A percentile compares a stretch with the other conserved stretches of the same genome.
Conservation (phyloP, 305 asterid genomes). For the Fraxinus nigra region DNA sequence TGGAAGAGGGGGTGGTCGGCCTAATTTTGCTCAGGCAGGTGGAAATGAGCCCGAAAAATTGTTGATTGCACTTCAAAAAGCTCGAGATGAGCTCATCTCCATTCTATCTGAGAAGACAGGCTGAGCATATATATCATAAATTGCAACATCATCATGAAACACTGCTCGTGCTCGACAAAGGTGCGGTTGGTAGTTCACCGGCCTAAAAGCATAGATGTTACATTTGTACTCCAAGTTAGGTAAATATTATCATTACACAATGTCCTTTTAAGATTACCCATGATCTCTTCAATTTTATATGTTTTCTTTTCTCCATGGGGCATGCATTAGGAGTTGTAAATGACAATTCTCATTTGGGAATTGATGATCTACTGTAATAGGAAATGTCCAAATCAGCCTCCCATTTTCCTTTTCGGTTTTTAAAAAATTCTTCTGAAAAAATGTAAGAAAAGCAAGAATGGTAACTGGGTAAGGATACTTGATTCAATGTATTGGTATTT, state of each 20-base stretch:
- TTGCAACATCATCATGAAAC: not conserved
- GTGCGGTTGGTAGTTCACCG: not conserved
- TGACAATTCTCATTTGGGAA: not conserved
- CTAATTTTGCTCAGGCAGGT: conserved; percentile 92
- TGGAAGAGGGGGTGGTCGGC: conserved; percentile 94
- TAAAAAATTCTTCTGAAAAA: not conserved
- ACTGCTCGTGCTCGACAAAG: not conserved
- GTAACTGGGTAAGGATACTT: not conserved
- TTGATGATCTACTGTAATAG: not conserved
- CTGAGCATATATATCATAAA: conserved; percentile 19
- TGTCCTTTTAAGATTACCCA: not conserved
- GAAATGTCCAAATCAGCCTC: not conserved
- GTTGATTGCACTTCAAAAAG: conserved; percentile 66
- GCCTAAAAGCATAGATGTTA: not conserved
- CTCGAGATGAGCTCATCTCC: conserved; percentile 59
- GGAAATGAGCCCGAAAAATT: conserved; percentile 83
- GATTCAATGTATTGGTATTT: not conserved
- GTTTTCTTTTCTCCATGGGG: not conserved
- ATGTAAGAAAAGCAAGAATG: not conserved
- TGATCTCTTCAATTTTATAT: not conserved
- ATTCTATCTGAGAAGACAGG: conserved; percentile 42
- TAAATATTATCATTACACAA: not conserved
- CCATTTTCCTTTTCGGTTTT: not conserved
- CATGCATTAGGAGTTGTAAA: not conserved
- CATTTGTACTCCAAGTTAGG: not conserved